Percentiles rank a stretch among this genome's conserved stretches.
Conservation (phyloP, 306 rosid species). For the Pterocarpus macrocarpus region DNA sequence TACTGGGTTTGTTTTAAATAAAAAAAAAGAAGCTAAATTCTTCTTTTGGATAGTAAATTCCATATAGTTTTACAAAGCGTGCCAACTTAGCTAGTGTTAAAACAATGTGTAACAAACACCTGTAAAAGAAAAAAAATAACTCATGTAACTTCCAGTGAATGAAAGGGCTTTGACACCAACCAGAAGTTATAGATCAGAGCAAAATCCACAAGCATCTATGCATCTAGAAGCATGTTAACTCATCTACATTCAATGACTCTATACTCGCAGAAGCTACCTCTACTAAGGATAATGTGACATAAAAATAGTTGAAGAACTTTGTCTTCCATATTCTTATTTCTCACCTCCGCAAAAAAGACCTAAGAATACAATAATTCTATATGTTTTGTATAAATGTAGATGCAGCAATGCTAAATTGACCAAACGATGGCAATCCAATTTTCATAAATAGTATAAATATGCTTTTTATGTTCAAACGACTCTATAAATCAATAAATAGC, state of each 20-base stretch:
- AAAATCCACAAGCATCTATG: too few relatives aligned
- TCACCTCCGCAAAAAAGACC: not conserved
- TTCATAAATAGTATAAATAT: not conserved
- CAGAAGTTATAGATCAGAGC: not conserved
- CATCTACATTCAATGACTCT: too few relatives aligned
- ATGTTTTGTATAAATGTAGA: not conserved
- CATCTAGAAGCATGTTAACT: too few relatives aligned
- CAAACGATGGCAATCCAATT: not conserved
- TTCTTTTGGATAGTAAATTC: not conserved
- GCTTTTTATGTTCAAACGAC: slow-evolving; percentile 5
- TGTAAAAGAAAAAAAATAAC: not conserved
- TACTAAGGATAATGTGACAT: too few relatives aligned
- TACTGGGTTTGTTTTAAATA: not conserved
- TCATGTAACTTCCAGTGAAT: not conserved
- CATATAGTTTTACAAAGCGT: not conserved
- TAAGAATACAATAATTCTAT: not conserved
- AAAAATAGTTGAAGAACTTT: too few relatives aligned
- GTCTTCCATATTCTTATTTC: too few relatives aligned
- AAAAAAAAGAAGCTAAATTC: too few relatives aligned
- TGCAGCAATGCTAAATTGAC: not conserved
- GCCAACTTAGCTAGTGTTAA: slow-evolving; percentile 5
- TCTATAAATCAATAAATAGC: not conserved
- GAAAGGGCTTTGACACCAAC: not conserved
- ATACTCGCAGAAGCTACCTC: too few relatives aligned
- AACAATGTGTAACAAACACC: not conserved